phyloP scores from a whole-genome alignment of 2,329 filamentous ascomycete species.

The Epichloe bromicola region DNA sequence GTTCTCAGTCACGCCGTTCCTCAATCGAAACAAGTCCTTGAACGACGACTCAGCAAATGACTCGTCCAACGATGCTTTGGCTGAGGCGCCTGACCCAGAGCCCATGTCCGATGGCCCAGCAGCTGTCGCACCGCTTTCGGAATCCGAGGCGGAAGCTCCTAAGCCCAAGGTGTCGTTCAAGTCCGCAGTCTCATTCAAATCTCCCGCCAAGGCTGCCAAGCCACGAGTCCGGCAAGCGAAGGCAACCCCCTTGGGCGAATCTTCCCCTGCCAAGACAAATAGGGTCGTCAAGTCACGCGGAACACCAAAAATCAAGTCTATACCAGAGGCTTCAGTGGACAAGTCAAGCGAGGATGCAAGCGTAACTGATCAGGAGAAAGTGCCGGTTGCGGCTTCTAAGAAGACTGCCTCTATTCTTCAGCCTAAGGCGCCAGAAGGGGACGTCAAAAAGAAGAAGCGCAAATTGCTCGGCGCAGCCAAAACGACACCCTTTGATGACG shows the following conservation, averaged over 20 bases:
- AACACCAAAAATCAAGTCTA: conserved; percentile 3
- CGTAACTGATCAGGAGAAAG: conserved; percentile 19
- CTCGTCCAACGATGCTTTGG: conserved; percentile 9
- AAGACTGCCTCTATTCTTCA: conserved; percentile 8
- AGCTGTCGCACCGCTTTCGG: conserved; percentile 1
- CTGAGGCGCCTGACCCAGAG: conserved; percentile 19
- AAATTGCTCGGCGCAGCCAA: conserved; percentile 52
- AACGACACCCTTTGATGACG: conserved; percentile 59
- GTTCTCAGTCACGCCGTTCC: conserved; percentile 88
- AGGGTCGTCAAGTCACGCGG: conserved; percentile 8
- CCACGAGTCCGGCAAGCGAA: conserved; percentile 33
- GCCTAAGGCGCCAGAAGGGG: conserved; percentile 15
- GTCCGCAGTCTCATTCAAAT: conserved; percentile 2
- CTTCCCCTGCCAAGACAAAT: conserved; percentile 33
- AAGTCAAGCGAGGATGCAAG: conserved; percentile 27
- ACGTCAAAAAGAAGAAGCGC: conserved; percentile 55
- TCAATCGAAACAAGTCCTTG: conserved; percentile 58
- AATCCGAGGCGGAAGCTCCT: conserved; percentile 14
- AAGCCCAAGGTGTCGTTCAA: conserved; percentile 7
- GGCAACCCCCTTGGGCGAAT: conserved; percentile 30
- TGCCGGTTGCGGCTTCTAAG: neutral
- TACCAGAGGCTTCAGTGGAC: conserved; percentile 15
- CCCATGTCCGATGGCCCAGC: conserved; percentile 5
- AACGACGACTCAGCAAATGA: conserved; percentile 22
- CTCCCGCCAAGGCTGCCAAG: conserved; percentile 17